Evolutionary conservation across 306 rosid genomes (phyloP).

Genomic region (Calophaca sinica): DNA sequence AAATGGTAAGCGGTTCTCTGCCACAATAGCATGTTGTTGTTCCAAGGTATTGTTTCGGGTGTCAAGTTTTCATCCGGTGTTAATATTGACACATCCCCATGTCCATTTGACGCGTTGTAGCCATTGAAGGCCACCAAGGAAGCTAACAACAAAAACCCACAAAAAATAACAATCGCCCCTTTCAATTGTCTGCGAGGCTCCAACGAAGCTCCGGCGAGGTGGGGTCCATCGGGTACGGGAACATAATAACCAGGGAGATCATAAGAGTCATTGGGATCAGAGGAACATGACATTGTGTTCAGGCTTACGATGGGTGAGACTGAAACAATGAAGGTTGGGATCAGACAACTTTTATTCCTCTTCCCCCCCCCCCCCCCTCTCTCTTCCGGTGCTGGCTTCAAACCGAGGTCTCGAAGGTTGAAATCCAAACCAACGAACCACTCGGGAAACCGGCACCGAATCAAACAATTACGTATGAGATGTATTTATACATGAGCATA

Average conservation of each 20-base stretch:
- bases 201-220: background rate
- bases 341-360: too few species aligned
- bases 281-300: background rate
- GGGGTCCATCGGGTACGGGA: constrained; percentile 50
- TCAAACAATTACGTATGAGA: too few species aligned
- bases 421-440: too few species aligned
- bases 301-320: constrained; percentile 7
- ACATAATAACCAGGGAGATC: constrained; percentile 33
- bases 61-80: too few species aligned
- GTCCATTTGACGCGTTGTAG: background rate
- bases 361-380: too few species aligned
- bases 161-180: constrained; percentile 37
- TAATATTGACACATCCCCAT: background rate
- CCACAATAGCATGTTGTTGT: constrained; percentile 79
- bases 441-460: too few species aligned
- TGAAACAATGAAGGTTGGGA: background rate
- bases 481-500: too few species aligned
- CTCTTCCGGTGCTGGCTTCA: background rate
- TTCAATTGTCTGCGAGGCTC: constrained; percentile 39
- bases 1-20: constrained; percentile 91
- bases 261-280: constrained; percentile 35
- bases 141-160: constrained; percentile 55
- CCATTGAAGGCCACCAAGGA: constrained; percentile 50
- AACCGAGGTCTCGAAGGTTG: too few species aligned
- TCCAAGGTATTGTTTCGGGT: constrained; percentile 65